Evolutionary conservation across 116 monocot genomes (phyloP).

Genomic region (Iris pallida): DNA sequence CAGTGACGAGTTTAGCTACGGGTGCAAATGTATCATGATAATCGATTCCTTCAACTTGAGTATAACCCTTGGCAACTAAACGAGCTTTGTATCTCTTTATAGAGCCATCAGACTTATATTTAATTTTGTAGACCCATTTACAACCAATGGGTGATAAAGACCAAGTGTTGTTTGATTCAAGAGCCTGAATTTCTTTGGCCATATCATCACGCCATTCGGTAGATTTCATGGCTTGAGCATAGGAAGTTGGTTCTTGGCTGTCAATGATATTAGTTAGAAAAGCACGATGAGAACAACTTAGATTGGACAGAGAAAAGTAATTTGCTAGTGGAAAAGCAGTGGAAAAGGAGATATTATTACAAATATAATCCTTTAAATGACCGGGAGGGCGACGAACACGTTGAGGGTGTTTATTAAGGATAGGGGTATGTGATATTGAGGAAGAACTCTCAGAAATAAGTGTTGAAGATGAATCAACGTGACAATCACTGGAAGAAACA

Average conservation of each 20-base stretch:
- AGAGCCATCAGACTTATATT: slow-evolving; percentile 1
- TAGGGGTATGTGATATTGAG: not conserved
- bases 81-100: not conserved
- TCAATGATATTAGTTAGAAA: slow-evolving; percentile 5
- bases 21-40: not conserved
- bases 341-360: not conserved
- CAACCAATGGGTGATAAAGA: slow-evolving; percentile 5
- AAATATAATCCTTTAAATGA: slow-evolving; percentile 1
- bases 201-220: slow-evolving; percentile 1
- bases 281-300: slow-evolving; percentile 1
- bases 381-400: not conserved
- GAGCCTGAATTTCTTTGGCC: slow-evolving; percentile 7
- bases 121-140: slow-evolving; percentile 1
- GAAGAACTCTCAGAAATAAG: not conserved
- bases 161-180: slow-evolving; percentile 12
- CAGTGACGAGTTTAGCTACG: slow-evolving; percentile 5
- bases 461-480: not conserved
- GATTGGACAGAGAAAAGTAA: slow-evolving; percentile 3
- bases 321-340: not conserved
- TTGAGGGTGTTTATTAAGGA: not conserved
- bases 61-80: not conserved
- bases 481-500: too few relatives aligned
- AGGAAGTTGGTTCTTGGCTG: slow-evolving; percentile 1
- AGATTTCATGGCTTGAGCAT: slow-evolving; percentile 5
- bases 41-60: slow-evolving; percentile 5